These are phyloP conservation scores for Hypericum perforatum DNA, from an alignment of 345 rosid genomes.

Conservation along the genomic window DNA sequence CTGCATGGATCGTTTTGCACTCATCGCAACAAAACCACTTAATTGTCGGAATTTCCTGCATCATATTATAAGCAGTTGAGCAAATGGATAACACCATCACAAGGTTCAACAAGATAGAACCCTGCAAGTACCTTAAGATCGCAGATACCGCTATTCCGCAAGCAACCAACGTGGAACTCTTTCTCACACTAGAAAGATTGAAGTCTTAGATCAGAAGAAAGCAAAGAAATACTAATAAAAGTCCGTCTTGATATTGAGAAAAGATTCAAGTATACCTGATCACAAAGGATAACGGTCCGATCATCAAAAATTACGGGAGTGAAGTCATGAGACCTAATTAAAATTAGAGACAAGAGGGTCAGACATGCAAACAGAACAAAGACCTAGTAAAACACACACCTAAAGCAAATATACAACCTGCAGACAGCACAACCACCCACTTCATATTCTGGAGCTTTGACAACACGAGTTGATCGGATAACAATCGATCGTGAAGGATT, in stretches of 20 bases:
- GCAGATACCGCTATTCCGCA: slow-evolving; percentile 59
- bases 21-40: slow-evolving; percentile 88
- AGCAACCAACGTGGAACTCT: slow-evolving; percentile 73
- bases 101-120: slow-evolving; percentile 6
- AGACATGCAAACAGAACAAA: slow-evolving; percentile 5
- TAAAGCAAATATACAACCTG: slow-evolving; percentile 40
- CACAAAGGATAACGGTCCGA: slow-evolving; percentile 82
- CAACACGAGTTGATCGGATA: slow-evolving; percentile 53
- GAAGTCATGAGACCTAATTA: slow-evolving; percentile 69
- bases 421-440: slow-evolving; percentile 92
- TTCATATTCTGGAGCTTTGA: slow-evolving; percentile 65
- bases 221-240: slow-evolving; percentile 1
- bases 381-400: background rate
- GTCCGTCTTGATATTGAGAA: background rate
- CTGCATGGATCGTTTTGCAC: slow-evolving; percentile 56
- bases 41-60: slow-evolving; percentile 70
- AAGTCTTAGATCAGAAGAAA: slow-evolving; percentile 3
- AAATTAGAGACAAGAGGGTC: slow-evolving; percentile 8
- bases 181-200: slow-evolving; percentile 70
- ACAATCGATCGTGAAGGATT: slow-evolving; percentile 40
- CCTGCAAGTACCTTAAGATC: slow-evolving; percentile 67
- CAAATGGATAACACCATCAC: slow-evolving; percentile 7
- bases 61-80: slow-evolving; percentile 2
- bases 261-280: slow-evolving; percentile 58
- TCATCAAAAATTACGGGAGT: slow-evolving; percentile 60